Evolutionary conservation across 257 asterid genomes (phyloP).

Genomic region (Penstemon newberryi): DNA sequence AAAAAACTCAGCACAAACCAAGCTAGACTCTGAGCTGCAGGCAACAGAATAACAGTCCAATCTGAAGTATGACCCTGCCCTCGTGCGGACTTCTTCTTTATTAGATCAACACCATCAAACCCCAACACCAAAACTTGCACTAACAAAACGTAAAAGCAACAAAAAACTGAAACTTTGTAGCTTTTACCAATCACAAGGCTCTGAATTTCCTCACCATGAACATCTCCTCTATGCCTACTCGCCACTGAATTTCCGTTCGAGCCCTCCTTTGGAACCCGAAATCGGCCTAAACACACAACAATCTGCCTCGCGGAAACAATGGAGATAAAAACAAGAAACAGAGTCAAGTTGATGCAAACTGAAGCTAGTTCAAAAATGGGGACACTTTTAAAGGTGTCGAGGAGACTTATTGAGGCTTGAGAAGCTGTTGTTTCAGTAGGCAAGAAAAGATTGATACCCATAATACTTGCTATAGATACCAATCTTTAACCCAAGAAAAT

Average conservation of each 20-base stretch:
- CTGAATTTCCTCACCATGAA: conserved; percentile 49
- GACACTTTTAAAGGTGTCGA: conserved; percentile 41
- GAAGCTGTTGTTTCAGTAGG: conserved; percentile 27
- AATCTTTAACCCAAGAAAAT: conserved; percentile 43
- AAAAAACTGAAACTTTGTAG: conserved; percentile 55
- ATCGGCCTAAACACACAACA: conserved; percentile 57
- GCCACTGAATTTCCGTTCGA: conserved; percentile 36
- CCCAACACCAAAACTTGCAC: conserved; percentile 63
- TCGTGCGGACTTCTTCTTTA: conserved; percentile 15
- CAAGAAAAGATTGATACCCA: conserved; percentile 71
- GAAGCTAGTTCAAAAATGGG: conserved; percentile 70
- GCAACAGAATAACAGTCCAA: conserved; percentile 59
- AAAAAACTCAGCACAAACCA: conserved; percentile 79
- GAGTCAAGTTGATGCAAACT: conserved; percentile 72
- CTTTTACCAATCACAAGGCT: conserved; percentile 51
- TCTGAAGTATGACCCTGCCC: conserved; percentile 31
- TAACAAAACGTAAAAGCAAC: conserved; percentile 68
- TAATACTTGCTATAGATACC: conserved; percentile 49
- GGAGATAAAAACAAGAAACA: conserved; percentile 62
- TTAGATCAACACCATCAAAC: conserved; percentile 53
- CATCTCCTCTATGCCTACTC: conserved; percentile 27
- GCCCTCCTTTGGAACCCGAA: conserved; percentile 53
- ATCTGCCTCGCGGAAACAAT: conserved; percentile 66
- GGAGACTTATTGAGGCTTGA: conserved; percentile 33
- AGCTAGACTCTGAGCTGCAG: conserved; percentile 60